These are phyloP conservation scores for Aspergillus ochraceus DNA, from an alignment of 2,329 filamentous ascomycete genomes.

Conservation along the genomic window DNA sequence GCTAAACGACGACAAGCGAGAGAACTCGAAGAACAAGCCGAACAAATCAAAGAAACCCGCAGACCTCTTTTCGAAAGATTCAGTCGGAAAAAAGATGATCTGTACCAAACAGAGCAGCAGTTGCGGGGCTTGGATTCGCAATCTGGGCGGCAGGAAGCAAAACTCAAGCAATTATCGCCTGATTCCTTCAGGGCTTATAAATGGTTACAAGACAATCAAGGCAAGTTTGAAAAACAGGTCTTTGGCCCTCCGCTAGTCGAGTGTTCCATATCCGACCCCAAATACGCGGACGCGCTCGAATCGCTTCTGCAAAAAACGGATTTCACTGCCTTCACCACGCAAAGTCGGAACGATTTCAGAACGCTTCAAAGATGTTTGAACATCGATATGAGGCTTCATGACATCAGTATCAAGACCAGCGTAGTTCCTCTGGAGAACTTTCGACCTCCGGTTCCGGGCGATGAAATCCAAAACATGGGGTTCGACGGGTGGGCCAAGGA, in stretches of 20 bases:
- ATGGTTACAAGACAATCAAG: conserved; percentile 74
- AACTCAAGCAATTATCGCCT: conserved; percentile 59
- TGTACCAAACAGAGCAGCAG: conserved; percentile 48
- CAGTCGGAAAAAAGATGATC: conserved; percentile 34
- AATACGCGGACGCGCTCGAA: conserved; percentile 64
- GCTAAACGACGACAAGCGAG: conserved; percentile 50
- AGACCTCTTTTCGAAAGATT: conserved; percentile 34
- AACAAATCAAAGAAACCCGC: conserved; percentile 41
- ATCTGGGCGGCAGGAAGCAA: conserved; percentile 69
- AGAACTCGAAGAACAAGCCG: conserved; percentile 42
- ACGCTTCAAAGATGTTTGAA: conserved; percentile 68
- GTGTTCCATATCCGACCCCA: conserved; percentile 74
- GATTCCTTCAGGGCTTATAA: conserved; percentile 73
- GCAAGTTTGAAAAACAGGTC: conserved; percentile 71
- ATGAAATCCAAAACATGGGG: conserved; percentile 60
- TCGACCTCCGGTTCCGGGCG: conserved; percentile 53
- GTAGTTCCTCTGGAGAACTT: conserved; percentile 57
- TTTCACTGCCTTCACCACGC: conserved; percentile 68
- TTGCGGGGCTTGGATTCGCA: conserved; percentile 68
- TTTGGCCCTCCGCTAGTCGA: conserved; percentile 78
- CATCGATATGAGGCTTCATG: conserved; percentile 63
- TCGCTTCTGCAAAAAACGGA: conserved; percentile 55
- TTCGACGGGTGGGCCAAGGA: conserved; percentile 81
- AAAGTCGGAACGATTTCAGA: conserved; percentile 72
- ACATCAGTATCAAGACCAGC: conserved; percentile 69